Conservation (phyloP, 495 filamentous ascomycete species). For the Podospora pseudopauciseta region DNA sequence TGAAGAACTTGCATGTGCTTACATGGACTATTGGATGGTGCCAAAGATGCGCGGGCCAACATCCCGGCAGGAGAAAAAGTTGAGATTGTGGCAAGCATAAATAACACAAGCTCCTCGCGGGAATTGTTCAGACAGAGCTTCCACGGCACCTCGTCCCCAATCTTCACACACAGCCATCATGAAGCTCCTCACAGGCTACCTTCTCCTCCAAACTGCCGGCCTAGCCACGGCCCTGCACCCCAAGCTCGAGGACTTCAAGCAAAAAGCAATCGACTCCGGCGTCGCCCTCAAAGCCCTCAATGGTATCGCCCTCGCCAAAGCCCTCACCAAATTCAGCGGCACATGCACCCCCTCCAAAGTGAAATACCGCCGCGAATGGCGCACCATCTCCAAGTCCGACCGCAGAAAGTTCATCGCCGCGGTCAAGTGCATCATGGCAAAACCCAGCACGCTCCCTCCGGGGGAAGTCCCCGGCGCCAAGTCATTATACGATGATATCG, state of each 20-base stretch:
- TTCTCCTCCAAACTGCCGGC: constrained; percentile 12
- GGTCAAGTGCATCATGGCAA: constrained; percentile 57
- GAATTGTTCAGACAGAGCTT: background rate
- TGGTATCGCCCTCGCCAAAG: constrained; percentile 18
- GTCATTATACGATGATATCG: constrained; percentile 61
- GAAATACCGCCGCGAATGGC: constrained; percentile 32
- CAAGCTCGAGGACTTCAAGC: constrained; percentile 12
- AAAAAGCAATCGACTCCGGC: constrained; percentile 25
- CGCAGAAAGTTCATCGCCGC: constrained; percentile 60
- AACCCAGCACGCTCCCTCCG: constrained; percentile 42
- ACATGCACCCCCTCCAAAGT: constrained; percentile 24
- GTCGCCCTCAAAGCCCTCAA: constrained; percentile 27
- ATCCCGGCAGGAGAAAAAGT: background rate
- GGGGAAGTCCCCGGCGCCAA: constrained; percentile 31
- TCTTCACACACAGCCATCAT: background rate
- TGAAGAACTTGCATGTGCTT: background rate
- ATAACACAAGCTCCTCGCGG: background rate
- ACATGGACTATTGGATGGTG: background rate
- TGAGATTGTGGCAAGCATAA: background rate
- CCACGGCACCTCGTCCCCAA: background rate
- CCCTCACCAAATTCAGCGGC: constrained; percentile 16
- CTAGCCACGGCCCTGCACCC: constrained; percentile 16
- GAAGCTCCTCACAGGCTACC: constrained; percentile 6
- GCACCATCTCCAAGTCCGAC: constrained; percentile 42
- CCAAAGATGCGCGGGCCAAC: background rate